Percentiles rank a stretch among this genome's conserved stretches.
phyloP scores from a whole-genome alignment of 257 asterid species.

The Anisodus tanguticus region DNA sequence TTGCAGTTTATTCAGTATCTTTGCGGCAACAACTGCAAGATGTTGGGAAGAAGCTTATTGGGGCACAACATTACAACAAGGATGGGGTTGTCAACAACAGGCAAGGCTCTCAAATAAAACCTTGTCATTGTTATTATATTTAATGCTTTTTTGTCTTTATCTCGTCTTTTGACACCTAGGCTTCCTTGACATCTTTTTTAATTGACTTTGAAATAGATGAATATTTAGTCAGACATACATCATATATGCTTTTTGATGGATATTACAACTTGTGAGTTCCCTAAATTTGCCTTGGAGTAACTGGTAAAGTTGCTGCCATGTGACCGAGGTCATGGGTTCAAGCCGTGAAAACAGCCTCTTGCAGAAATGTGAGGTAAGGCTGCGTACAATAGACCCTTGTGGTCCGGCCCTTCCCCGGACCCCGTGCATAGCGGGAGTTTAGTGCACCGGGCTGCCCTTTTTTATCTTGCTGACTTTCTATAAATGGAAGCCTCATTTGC shows the following conservation, averaged over 20 bases:
- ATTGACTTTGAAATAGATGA: constrained; percentile 23
- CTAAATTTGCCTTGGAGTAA: background rate
- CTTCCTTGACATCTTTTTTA: constrained; percentile 5
- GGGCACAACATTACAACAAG: constrained; percentile 96
- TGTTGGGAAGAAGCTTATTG: constrained; percentile 98
- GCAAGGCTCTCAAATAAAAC: constrained; percentile 44
- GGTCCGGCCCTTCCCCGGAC: too few species aligned
- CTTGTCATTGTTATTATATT: background rate
- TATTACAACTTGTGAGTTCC: background rate
- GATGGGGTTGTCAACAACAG: constrained; percentile 87
- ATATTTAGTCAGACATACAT: background rate
- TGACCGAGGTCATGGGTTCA: too few species aligned
- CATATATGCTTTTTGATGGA: background rate
- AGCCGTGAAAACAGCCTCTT: too few species aligned
- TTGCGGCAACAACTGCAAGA: constrained; percentile 94
- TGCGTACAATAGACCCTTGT: too few species aligned
- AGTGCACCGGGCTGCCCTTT: too few species aligned
- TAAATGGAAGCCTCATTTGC: background rate
- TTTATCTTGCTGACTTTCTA: background rate
- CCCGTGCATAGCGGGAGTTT: too few species aligned
- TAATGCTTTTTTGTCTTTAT: background rate
- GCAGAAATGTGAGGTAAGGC: too few species aligned
- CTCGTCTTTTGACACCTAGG: constrained; percentile 1
- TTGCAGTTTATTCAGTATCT: constrained; percentile 90
- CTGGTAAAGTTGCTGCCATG: too few species aligned